phyloP scores from a whole-genome alignment of 169 alveolate genomes.

The Amoebophrya sp. region DNA sequence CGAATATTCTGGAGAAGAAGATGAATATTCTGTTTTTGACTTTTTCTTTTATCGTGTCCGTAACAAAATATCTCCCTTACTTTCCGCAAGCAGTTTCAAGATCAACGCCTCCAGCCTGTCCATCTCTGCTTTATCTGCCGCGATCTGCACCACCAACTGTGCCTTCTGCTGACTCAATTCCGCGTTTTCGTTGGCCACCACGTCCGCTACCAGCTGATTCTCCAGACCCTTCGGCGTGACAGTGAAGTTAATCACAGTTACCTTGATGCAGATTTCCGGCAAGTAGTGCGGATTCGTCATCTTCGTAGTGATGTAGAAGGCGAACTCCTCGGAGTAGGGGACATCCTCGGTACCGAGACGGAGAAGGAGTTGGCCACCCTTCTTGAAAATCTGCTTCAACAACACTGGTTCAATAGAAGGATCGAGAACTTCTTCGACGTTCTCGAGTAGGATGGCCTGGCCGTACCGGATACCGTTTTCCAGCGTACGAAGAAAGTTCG shows the following conservation, averaged over 20 bases:
- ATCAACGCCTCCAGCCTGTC: conserved; percentile 78
- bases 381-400: conserved; percentile 73
- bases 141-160: conserved; percentile 68
- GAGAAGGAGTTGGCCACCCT: conserved; percentile 65
- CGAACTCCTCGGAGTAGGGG: conserved; percentile 73
- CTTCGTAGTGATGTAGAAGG: conserved; percentile 76
- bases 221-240: conserved; percentile 88
- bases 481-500: conserved; percentile 76
- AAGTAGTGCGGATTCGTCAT: conserved; percentile 91
- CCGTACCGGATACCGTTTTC: conserved; percentile 81
- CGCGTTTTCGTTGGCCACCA: conserved; percentile 79
- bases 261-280: conserved; percentile 90
- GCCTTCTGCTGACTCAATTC: conserved; percentile 76
- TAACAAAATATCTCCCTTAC: conserved; percentile 69
- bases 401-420: conserved; percentile 87
- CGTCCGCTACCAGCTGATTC: conserved; percentile 83
- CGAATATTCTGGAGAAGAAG: too few species aligned
- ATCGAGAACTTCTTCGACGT: conserved; percentile 88
- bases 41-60: background rate
- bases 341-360: conserved; percentile 73
- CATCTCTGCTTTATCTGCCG: conserved; percentile 69
- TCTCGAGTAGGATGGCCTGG: conserved; percentile 78
- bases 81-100: conserved; percentile 66
- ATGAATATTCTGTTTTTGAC: background rate
- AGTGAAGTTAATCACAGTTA: conserved; percentile 82